Evolutionary conservation across 768 basidiomycete species (phyloP), one percentile per base, ranked within the genome.

Genomic region (Termitomyces sp.): DNA sequence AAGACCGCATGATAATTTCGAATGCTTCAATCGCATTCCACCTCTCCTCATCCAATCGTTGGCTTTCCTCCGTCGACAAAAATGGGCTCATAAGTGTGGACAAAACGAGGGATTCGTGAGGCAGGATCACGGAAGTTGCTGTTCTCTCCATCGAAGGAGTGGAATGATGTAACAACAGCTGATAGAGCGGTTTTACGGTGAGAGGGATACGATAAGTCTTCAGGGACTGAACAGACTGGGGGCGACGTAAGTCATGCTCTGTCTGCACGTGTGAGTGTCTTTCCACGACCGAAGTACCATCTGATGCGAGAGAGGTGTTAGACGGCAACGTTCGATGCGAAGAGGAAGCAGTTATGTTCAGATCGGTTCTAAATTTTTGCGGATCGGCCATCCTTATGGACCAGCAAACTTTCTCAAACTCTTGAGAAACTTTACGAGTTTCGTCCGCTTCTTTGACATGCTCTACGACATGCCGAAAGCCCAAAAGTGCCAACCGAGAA

Each of bases 391-490:
- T 79, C n/a, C 83, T 77, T 35, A 79, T 77, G 14, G 75, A 70
- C 73, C 78, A 79, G 64, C 83, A 87, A 3, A 84, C 79, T 58
- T 74, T 79, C 61, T 79, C 72, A 3, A 91, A 72, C 38, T 88
- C 86, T 55, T 80, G 78, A 4, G 79, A 75, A 51, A 88, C 79
- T 63, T 74, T 78, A 14, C 75, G 76, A 16, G 72, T 70, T 50
- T 85, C 81, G 46, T 84, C 82, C 43, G 76, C 74, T 56, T 83
- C 85, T 30, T 79, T 79, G 3, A 75, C 86, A 57, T 84, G 79
- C 36, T 89, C 88, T 1, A 88, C 87, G 13, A 87, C 82, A 26
- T 89, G 85, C 50, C 78, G 77, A 62, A 87, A 84, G 1, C 82
- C 85, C 13, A 86, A 69, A 49, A 77, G 77, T 6, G 77, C 76